phyloP scores from a whole-genome alignment of 306 rosid species.

The Quillaja saponaria region DNA sequence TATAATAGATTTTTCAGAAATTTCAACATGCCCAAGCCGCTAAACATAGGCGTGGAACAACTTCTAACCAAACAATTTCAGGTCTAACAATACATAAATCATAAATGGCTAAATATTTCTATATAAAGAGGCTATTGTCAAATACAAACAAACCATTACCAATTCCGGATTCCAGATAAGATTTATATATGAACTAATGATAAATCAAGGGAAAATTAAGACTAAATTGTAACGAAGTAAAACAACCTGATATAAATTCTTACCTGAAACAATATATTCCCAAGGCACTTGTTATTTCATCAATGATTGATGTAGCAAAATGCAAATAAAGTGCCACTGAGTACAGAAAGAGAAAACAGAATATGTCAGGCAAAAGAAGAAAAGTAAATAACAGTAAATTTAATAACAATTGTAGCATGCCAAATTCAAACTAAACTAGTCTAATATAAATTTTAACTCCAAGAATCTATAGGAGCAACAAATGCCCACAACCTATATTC shows the following conservation, averaged over 20 bases:
- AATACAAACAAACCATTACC: too few species aligned
- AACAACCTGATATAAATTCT: constrained; percentile 10
- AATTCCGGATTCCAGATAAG: too few species aligned
- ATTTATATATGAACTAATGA: too few species aligned
- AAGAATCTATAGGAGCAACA: constrained; percentile 2
- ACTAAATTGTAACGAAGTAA: too few species aligned
- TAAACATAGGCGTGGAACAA: neutral
- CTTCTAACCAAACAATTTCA: too few species aligned
- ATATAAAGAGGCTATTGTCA: too few species aligned
- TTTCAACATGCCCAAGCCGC: neutral
- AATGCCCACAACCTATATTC: constrained; percentile 13
- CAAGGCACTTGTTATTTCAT: constrained; percentile 76
- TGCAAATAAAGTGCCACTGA: constrained; percentile 77
- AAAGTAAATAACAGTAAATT: neutral
- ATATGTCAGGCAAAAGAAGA: constrained; percentile 26
- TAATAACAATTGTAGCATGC: constrained; percentile 13
- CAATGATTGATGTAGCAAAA: constrained; percentile 76
- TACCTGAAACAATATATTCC: constrained; percentile 96
- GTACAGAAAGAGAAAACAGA: constrained; percentile 21
- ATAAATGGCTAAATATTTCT: too few species aligned
- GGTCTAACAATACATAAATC: too few species aligned
- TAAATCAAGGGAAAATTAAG: too few species aligned
- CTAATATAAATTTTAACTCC: constrained; percentile 2
- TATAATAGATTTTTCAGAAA: neutral
- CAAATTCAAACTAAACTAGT: constrained; percentile 5